Conservation (phyloP, 2,329 filamentous ascomycete genomes). For the Scorias spongiosa region DNA sequence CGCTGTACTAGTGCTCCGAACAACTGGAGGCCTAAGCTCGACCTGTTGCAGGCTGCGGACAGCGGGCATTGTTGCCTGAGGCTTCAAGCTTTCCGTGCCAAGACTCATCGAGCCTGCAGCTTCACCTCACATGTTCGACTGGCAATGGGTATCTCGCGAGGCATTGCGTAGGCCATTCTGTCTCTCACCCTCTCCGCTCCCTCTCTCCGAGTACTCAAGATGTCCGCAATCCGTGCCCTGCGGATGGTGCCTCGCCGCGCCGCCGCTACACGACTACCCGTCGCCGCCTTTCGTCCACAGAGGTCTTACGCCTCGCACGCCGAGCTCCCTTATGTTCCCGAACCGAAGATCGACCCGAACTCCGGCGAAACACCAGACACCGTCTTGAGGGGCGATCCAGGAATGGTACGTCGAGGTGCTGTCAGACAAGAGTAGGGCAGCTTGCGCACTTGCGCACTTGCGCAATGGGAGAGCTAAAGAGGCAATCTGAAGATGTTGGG, state of each 20-base stretch:
- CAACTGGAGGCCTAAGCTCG: too few relatives aligned
- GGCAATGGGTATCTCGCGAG: too few relatives aligned
- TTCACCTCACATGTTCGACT: background rate
- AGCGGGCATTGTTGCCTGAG: background rate
- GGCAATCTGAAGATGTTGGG: too few relatives aligned
- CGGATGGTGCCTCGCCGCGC: background rate
- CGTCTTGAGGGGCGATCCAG: conserved; percentile 30
- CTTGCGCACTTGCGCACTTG: too few relatives aligned
- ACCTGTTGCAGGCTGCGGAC: too few relatives aligned
- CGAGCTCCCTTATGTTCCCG: background rate
- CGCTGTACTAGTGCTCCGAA: too few relatives aligned
- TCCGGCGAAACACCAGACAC: background rate
- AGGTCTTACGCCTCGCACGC: background rate
- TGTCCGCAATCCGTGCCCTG: background rate
- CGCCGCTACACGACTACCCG: background rate
- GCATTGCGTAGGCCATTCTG: too few relatives aligned
- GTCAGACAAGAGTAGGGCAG: too few relatives aligned
- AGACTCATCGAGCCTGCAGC: background rate
- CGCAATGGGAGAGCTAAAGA: too few relatives aligned
- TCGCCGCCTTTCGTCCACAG: background rate
- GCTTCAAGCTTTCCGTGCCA: background rate
- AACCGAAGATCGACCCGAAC: background rate
- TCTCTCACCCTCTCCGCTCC: background rate
- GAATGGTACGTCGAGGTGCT: conserved; percentile 37
- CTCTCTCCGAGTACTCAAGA: background rate